These are phyloP conservation scores for Carex arenaria DNA, from an alignment of 202 grass and related monocot species.

Conservation along the genomic window DNA sequence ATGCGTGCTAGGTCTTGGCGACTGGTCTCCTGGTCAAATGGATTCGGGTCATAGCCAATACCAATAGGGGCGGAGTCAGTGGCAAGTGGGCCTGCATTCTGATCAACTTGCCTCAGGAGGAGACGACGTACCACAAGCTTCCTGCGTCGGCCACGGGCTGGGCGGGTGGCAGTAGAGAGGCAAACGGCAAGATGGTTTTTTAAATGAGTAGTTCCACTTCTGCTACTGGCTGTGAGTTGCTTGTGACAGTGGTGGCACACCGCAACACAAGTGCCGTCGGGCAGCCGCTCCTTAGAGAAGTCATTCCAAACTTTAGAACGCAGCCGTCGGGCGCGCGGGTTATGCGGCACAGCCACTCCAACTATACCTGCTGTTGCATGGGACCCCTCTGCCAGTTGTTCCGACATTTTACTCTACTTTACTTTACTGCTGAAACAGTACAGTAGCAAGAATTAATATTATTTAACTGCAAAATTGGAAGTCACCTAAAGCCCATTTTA, in stretches of 20 bases:
- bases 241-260: constrained; percentile 50
- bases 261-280: constrained; percentile 38
- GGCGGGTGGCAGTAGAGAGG: constrained; percentile 34
- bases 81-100: neutral
- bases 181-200: constrained; percentile 45
- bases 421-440: no score
- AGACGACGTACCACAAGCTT: constrained; percentile 43
- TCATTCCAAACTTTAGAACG: constrained; percentile 50
- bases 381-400: neutral
- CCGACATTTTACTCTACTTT: neutral
- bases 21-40: constrained; percentile 40
- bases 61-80: neutral
- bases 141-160: constrained; percentile 44
- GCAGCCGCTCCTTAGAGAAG: constrained; percentile 39
- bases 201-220: constrained; percentile 45
- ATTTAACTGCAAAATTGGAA: no score
- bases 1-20: constrained; percentile 43
- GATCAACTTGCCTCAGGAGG: constrained; percentile 25
- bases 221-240: constrained; percentile 48
- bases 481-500: no score
- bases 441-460: no score
- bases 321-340: constrained; percentile 26
- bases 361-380: constrained; percentile 13
- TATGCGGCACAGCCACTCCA: constrained; percentile 1
- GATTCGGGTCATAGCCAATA: constrained; percentile 8